Evolutionary conservation across 1,284 basidiomycete genomes (phyloP).

Genomic region (Ganoderma lucidum): DNA sequence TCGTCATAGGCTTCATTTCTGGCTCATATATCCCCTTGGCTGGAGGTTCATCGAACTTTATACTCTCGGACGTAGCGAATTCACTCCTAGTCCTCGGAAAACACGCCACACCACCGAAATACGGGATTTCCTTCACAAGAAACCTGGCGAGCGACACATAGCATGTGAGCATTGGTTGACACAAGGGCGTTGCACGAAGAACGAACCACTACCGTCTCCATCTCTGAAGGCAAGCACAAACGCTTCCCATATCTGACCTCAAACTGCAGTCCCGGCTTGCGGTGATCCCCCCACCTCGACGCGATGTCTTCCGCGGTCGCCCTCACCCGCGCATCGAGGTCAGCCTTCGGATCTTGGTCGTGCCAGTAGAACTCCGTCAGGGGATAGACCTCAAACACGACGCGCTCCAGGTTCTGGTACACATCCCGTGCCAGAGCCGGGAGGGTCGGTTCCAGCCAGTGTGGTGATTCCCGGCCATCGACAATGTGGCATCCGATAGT

Average conservation of each 20-base stretch:
- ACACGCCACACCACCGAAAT: not conserved
- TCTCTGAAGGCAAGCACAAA: not conserved
- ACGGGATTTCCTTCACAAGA: not conserved
- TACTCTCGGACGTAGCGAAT: not conserved
- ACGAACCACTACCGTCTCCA: not conserved
- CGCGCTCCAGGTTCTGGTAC: not conserved
- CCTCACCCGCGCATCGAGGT: not conserved
- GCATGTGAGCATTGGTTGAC: not conserved
- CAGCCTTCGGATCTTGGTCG: slow-evolving; percentile 3
- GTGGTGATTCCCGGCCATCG: not conserved
- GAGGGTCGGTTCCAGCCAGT: not conserved
- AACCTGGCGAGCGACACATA: not conserved
- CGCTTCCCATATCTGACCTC: not conserved
- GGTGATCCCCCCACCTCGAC: not conserved
- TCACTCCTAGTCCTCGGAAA: not conserved
- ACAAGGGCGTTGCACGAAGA: not conserved
- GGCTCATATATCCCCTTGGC: not conserved
- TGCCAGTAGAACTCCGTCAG: slow-evolving; percentile 8
- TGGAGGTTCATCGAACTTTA: not conserved
- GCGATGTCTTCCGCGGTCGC: not conserved
- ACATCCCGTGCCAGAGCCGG: not conserved
- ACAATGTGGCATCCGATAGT: not conserved
- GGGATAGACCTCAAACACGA: slow-evolving; percentile 2
- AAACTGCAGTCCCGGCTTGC: not conserved
- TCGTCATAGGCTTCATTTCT: no score